phyloP scores from a whole-genome alignment of 495 filamentous ascomycete species.

The Penicillium longicatenatum region DNA sequence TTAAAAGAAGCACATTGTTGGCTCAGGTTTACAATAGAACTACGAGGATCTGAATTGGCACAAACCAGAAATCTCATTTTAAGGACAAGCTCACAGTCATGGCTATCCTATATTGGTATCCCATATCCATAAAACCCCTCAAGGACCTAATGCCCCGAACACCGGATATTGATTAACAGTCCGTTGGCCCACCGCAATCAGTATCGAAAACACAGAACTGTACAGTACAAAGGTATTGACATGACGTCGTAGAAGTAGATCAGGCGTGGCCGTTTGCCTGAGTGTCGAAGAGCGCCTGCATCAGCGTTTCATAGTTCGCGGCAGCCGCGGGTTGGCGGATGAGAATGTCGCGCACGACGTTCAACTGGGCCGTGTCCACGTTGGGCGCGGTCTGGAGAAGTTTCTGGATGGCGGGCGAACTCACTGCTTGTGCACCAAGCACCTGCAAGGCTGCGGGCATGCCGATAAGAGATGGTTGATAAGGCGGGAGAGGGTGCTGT shows the following conservation, averaged over 20 bases:
- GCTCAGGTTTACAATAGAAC: not conserved
- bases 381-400: conserved; percentile 65
- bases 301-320: conserved; percentile 38
- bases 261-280: conserved; percentile 37
- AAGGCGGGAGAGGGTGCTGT: conserved; percentile 18
- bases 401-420: conserved; percentile 64
- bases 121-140: conserved; percentile 18
- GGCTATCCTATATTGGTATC: conserved; percentile 20
- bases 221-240: conserved; percentile 19
- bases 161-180: conserved; percentile 12
- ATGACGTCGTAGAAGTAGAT: conserved; percentile 15
- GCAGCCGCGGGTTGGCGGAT: conserved; percentile 51
- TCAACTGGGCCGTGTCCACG: conserved; percentile 63
- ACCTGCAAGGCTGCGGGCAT: conserved; percentile 47
- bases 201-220: conserved; percentile 13
- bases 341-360: conserved; percentile 61
- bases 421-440: conserved; percentile 55
- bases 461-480: conserved; percentile 23
- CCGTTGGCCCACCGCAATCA: conserved; percentile 4
- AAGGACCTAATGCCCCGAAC: conserved; percentile 18
- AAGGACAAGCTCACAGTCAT: conserved; percentile 5
- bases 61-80: conserved; percentile 17
- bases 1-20: not conserved
- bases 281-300: conserved; percentile 41
- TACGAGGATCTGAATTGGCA: not conserved